Base-by-base conservation (phyloP, 2,329 filamentous ascomycete species). In the Aspergillus sp. region DNA sequence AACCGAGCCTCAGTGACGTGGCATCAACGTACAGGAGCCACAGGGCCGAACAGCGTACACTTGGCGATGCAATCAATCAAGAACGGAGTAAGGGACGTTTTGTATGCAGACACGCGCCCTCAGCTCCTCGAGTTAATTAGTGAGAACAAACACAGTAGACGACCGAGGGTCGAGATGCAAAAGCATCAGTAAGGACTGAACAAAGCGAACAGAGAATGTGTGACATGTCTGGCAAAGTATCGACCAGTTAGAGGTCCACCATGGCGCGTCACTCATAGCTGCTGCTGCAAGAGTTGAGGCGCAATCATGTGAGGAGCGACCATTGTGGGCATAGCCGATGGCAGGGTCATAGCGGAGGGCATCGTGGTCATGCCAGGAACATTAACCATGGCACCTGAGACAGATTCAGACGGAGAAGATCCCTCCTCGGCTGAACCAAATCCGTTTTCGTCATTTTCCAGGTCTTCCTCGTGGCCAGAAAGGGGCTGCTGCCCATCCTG, bases 401-500 rank as follows among this genome's bases (percentile, higher is more conserved):
- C 57, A 38, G 70, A 71, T n/a, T 70, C 71, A 5, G 72, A 69
- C 13, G 69, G 87, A 15, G 91, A 90, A 12, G 90, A 92, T 17
- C 89, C 87, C 65, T 93, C 90, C 65, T 92, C 91, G 28, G 93
- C 85, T 41, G 91, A 89, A 55, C 90, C 89, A 58, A 94, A 87
- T 30, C 93, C 90, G 67, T 95, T 91, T 66, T 96, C 92, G 62
- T 94, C 91, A 57, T 95, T 91, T 71, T 96, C 92, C 67, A 94
- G 87, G 49, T 96, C 92, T 69, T 96, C 92, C 59, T 94, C 92
- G 41, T 90, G 75, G 15, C 69, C 67, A 47, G 70, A 59, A 25
- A 72, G 65, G 23, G 70, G 69, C 19, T 67, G 68, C 68, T 83
- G 81, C 65, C 85, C 86, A 67, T 87, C 85, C 62, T 84, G 81